Evolutionary conservation across 257 asterid genomes (phyloP).

Genomic region (Avicennia marina): DNA sequence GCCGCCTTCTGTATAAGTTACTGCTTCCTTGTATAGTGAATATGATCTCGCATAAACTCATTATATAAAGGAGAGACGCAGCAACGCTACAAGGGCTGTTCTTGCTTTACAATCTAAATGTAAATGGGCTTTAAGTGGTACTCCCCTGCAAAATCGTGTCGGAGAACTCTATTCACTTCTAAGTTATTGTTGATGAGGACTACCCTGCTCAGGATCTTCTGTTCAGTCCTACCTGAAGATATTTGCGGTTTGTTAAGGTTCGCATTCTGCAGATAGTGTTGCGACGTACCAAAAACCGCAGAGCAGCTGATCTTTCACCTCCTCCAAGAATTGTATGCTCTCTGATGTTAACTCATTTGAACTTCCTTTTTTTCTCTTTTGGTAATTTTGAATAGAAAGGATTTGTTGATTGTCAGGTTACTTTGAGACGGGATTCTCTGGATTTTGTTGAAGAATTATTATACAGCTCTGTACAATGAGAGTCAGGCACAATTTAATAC

Average conservation of each 20-base stretch:
- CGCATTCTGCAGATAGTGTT: constrained; percentile 83
- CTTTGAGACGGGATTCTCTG: constrained; percentile 68
- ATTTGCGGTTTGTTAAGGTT: constrained; percentile 48
- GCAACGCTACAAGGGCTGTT: constrained; percentile 82
- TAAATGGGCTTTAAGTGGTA: constrained; percentile 97
- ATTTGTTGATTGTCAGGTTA: constrained; percentile 45
- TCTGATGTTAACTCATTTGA: neutral
- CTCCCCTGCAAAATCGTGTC: constrained; percentile 97
- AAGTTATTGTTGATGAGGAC: constrained; percentile 31
- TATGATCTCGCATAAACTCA: constrained; percentile 55
- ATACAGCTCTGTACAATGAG: constrained; percentile 77
- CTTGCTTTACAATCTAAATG: constrained; percentile 70
- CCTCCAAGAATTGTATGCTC: constrained; percentile 86
- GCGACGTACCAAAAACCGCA: constrained; percentile 92
- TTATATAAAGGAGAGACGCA: constrained; percentile 77
- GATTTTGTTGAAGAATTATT: constrained; percentile 89
- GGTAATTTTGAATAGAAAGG: constrained; percentile 1
- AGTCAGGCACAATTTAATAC: constrained; percentile 90
- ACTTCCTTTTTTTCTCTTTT: constrained; percentile 7
- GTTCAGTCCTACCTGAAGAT: constrained; percentile 17
- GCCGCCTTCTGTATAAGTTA: neutral
- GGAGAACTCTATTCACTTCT: constrained; percentile 98
- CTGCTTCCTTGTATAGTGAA: constrained; percentile 3
- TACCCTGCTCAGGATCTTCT: constrained; percentile 12
- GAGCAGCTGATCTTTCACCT: constrained; percentile 97